Conservation (phyloP, 257 asterid genomes). For the Solanum chmielewskii region DNA sequence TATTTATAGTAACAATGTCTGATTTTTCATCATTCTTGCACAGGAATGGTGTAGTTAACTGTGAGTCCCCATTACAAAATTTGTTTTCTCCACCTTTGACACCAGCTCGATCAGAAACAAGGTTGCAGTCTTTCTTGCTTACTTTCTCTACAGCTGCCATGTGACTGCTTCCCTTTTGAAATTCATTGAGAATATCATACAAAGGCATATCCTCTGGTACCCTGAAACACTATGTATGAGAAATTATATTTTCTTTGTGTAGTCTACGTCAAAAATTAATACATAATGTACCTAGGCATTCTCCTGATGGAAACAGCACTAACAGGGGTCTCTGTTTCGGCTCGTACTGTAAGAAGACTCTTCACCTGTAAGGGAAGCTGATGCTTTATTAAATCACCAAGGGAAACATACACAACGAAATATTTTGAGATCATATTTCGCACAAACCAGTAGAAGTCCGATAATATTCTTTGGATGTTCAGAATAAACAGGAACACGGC, state of each 20-base stretch:
- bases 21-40: conserved; percentile 20
- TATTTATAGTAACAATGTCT: conserved; percentile 30
- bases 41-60: conserved; percentile 48
- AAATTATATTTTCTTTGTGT: not conserved
- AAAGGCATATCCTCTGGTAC: conserved; percentile 92
- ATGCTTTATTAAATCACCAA: not conserved
- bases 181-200: conserved; percentile 93
- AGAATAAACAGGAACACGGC: conserved; percentile 89
- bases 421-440: not conserved
- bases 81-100: conserved; percentile 10
- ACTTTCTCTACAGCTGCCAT: conserved; percentile 99
- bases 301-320: conserved; percentile 89
- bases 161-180: conserved; percentile 96
- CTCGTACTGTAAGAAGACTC: conserved; percentile 84
- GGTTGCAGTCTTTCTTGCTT: conserved; percentile 33
- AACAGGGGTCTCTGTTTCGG: conserved; percentile 93
- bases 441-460: conserved; percentile 90
- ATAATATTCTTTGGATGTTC: conserved; percentile 77
- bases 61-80: conserved; percentile 23
- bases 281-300: conserved; percentile 63
- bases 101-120: conserved; percentile 7
- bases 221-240: conserved; percentile 26
- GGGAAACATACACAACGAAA: not conserved
- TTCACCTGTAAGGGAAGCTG: conserved; percentile 47
- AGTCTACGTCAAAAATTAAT: not conserved